A percentile compares a stretch with the other conserved stretches of the same genome.
Conservation (phyloP, 2,329 filamentous ascomycete species). For the Aspergillus pseudoviridinutans region DNA sequence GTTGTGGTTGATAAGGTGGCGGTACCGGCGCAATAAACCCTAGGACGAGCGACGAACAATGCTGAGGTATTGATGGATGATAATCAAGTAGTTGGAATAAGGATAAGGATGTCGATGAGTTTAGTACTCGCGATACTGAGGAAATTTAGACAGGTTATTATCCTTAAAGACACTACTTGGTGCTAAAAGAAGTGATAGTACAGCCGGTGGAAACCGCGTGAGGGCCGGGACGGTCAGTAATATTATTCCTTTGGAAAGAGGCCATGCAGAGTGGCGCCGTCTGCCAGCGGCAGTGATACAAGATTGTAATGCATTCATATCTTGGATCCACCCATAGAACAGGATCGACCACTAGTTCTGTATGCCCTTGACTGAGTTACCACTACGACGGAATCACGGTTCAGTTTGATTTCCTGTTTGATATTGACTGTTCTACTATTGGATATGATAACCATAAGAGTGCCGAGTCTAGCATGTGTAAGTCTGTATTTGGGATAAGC, state of each 20-base stretch:
- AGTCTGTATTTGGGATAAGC: neutral
- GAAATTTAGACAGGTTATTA: neutral
- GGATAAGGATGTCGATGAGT: neutral
- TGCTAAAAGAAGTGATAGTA: neutral
- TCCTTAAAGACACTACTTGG: neutral
- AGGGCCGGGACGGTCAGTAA: slow-evolving; percentile 18
- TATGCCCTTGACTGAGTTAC: neutral
- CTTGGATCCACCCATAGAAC: neutral
- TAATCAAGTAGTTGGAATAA: neutral
- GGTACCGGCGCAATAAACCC: neutral
- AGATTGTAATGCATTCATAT: neutral
- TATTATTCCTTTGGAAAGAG: neutral
- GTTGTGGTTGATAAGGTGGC: slow-evolving; percentile 1
- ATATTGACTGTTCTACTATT: neutral
- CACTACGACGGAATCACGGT: neutral
- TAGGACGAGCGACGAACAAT: neutral
- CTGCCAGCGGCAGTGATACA: too few species aligned
- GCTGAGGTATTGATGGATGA: neutral
- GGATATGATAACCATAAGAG: neutral
- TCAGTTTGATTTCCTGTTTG: neutral
- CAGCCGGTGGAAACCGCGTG: slow-evolving; percentile 24
- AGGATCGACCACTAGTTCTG: neutral
- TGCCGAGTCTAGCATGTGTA: neutral
- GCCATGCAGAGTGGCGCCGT: neutral
- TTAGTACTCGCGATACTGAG: neutral